Evolutionary conservation across 441 rosid species (phyloP), one percentile per base, ranked within the genome.

Genomic region (Erodium moschatum): DNA sequence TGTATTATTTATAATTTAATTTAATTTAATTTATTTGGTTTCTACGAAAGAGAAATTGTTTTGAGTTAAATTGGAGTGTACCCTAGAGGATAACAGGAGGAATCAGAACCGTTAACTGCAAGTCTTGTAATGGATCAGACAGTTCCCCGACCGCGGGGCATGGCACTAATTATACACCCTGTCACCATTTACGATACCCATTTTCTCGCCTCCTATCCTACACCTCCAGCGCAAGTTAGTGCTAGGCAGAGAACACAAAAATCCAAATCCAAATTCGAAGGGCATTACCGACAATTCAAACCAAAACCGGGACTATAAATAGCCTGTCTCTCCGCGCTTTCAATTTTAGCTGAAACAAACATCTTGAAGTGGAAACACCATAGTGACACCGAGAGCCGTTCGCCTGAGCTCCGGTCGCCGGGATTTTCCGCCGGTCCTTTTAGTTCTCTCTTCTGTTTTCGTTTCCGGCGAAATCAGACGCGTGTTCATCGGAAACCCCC

Each of bases 351-450:
- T 52, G 58, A 16, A 15, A 52, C 16, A 52, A 5, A 52, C 58
- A 15, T 16, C 58, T 52, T n/a, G 58, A 52, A 52, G 58, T 20
- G 0, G 0, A 52, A 15, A 15, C 58, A 4, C 58, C 0, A 15
- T 15, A n/a, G 58, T n/a, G 58, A 16, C 58, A n/a, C 6, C 58
- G 19, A 15, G 16, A 15, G 7, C 58, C 58, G 18, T 5, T 48
- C 54, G 16, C 54, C 58, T 15, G 58, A 52, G 18, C 58, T 52
- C 58, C 58, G 58, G 58, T 15, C 58, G 46, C 46, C 46, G 46
- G 46, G 8, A 11, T 40, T 8, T 40, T 40, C 31, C 3, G 13
- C 15, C 15, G 54, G 12, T 48, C 56, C 2, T n/a, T 52, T 16
- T 4, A 52, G 15, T 52, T 52, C n/a, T 5, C 6, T 16, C n/a